Percentiles rank a stretch among this genome's conserved stretches.
These are phyloP conservation scores for Tylopilus vinaceipallidus DNA, from an alignment of 768 basidiomycete species.

Conservation along the genomic window DNA sequence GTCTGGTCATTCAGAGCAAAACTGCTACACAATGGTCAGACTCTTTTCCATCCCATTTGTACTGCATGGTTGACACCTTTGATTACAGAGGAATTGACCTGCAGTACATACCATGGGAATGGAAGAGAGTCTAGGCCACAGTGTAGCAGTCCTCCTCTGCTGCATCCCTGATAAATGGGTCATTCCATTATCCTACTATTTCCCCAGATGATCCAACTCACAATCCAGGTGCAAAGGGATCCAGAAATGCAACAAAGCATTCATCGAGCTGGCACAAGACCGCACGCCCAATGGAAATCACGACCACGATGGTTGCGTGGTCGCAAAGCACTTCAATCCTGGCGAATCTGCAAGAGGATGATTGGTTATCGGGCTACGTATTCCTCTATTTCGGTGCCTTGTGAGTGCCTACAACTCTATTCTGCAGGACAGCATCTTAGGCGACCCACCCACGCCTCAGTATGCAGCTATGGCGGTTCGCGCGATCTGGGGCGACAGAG, in stretches of 20 bases:
- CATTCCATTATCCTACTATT: neutral
- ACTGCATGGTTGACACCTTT: slow-evolving; percentile 27
- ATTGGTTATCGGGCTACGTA: neutral
- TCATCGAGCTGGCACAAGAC: neutral
- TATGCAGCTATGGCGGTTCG: neutral
- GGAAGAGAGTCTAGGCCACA: slow-evolving; percentile 40
- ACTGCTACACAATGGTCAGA: slow-evolving; percentile 29
- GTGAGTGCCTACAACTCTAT: neutral
- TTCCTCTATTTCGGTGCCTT: neutral
- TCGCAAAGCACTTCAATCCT: neutral
- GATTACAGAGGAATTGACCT: slow-evolving; percentile 25
- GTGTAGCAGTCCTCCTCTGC: slow-evolving; percentile 11
- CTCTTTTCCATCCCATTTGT: slow-evolving; percentile 29
- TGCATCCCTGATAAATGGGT: neutral
- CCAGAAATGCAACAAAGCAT: neutral
- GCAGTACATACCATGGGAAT: slow-evolving; percentile 49
- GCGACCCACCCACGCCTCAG: neutral
- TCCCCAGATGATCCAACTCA: neutral
- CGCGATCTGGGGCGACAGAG: neutral
- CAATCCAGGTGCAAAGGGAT: neutral
- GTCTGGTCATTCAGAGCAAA: slow-evolving; percentile 10
- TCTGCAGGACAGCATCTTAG: neutral
- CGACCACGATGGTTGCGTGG: neutral
- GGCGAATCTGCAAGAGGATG: neutral
- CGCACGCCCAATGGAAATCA: neutral